These are phyloP conservation scores for Climacium dendroides DNA, from an alignment of 225 moss, liverwort and hornwort genomes.

Conservation along the genomic window DNA sequence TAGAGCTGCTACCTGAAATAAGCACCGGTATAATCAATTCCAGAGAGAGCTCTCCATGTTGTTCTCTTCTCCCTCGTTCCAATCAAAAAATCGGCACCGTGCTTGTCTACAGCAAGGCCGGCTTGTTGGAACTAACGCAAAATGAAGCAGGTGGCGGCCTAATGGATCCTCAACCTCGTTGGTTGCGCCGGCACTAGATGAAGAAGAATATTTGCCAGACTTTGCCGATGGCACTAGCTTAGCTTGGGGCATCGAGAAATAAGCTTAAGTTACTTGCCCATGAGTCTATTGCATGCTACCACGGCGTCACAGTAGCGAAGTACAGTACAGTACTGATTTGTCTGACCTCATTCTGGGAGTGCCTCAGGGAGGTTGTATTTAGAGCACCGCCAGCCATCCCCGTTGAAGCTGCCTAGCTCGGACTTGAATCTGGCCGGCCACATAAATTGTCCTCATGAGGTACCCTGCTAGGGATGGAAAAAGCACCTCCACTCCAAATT, in stretches of 20 bases:
- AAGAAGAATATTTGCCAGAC: background rate
- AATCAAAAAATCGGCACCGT: background rate
- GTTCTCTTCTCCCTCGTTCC: background rate
- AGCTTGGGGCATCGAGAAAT: background rate
- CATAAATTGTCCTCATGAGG: too few relatives aligned
- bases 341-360: background rate
- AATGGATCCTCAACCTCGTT: background rate
- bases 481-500: too few relatives aligned
- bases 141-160: background rate
- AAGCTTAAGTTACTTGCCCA: background rate
- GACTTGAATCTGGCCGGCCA: too few relatives aligned
- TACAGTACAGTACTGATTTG: background rate
- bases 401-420: too few relatives aligned
- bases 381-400: too few relatives aligned
- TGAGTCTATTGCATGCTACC: background rate
- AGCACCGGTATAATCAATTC: too few relatives aligned
- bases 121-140: background rate
- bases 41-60: background rate
- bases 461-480: too few relatives aligned
- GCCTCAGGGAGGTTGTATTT: background rate
- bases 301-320: background rate
- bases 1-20: too few relatives aligned
- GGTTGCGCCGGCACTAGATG: background rate
- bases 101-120: background rate
- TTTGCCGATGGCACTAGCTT: background rate